A percentile compares a stretch with the other conserved stretches of the same genome.
Evolutionary conservation across 805 yeast genomes (phyloP).

Genomic region (Yarrowia sp.): DNA sequence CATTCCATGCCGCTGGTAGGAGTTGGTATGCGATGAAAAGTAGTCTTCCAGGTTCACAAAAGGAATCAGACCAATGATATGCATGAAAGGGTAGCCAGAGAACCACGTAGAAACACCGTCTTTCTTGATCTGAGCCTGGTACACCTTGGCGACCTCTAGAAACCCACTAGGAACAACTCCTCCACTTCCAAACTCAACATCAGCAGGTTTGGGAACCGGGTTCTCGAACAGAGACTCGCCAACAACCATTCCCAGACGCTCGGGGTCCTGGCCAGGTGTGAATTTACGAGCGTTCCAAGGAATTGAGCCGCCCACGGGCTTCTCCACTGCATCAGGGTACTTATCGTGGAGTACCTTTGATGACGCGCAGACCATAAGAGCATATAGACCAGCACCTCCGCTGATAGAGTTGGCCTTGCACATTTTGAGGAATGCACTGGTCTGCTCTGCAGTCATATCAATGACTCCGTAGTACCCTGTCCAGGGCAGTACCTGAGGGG

Average conservation of each 20-base stretch:
- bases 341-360: neutral
- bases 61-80: constrained; percentile 19
- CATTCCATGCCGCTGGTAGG: neutral
- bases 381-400: constrained; percentile 6
- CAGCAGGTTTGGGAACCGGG: neutral
- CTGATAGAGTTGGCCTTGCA: constrained; percentile 1
- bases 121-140: neutral
- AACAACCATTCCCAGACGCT: constrained; percentile 7
- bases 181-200: neutral
- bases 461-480: neutral
- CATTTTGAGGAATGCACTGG: neutral
- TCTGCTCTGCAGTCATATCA: neutral
- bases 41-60: constrained; percentile 2
- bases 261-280: neutral
- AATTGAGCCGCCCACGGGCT: neutral
- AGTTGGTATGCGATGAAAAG: neutral
- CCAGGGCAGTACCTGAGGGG: constrained; percentile 2
- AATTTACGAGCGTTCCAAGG: constrained; percentile 8
- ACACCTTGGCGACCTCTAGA: constrained; percentile 6
- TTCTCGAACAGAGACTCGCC: neutral
- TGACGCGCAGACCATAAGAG: neutral
- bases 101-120: neutral
- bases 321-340: neutral
- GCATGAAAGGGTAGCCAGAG: constrained; percentile 18
- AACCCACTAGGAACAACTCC: neutral